A percentile compares a stretch with the other conserved stretches of the same genome.
Evolutionary conservation across 2,329 filamentous ascomycete species (phyloP).

Genomic region (Dissoconium aciculare): DNA sequence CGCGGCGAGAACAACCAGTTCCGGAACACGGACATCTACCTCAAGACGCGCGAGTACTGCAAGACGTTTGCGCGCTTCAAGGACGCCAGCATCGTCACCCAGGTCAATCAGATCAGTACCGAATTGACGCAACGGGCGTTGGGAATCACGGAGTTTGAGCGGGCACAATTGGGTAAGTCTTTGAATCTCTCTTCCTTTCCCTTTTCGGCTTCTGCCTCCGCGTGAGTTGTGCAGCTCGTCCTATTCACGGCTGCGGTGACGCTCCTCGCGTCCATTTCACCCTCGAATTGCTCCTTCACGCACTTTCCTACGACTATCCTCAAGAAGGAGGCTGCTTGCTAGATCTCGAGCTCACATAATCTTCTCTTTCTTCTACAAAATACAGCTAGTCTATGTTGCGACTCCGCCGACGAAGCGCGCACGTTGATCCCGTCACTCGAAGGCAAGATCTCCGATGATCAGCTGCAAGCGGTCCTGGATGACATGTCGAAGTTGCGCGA

Average conservation of each 20-base stretch:
- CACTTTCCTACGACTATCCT: too few relatives aligned
- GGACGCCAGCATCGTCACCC: slow-evolving; percentile 84
- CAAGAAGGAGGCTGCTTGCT: too few relatives aligned
- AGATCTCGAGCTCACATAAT: background rate
- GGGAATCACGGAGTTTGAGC: slow-evolving; percentile 60
- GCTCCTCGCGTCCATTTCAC: too few relatives aligned
- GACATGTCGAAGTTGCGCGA: slow-evolving; percentile 70
- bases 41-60: slow-evolving; percentile 57
- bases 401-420: slow-evolving; percentile 87
- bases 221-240: too few relatives aligned
- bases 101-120: slow-evolving; percentile 37
- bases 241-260: too few relatives aligned
- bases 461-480: slow-evolving; percentile 73
- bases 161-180: slow-evolving; percentile 70
- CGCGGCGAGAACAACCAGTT: slow-evolving; percentile 32
- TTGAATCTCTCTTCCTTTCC: slow-evolving; percentile 1
- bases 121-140: slow-evolving; percentile 41
- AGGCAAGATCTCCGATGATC: slow-evolving; percentile 81
- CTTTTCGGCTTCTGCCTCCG: too few relatives aligned
- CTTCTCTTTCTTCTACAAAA: background rate
- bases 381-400: slow-evolving; percentile 77
- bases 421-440: slow-evolving; percentile 79
- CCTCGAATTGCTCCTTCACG: too few relatives aligned
- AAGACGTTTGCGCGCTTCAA: slow-evolving; percentile 94
- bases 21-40: slow-evolving; percentile 34